These are phyloP conservation scores for Protomyces pachydermus DNA, from an alignment of 1,139 yeast genomes.

Conservation along the genomic window DNA sequence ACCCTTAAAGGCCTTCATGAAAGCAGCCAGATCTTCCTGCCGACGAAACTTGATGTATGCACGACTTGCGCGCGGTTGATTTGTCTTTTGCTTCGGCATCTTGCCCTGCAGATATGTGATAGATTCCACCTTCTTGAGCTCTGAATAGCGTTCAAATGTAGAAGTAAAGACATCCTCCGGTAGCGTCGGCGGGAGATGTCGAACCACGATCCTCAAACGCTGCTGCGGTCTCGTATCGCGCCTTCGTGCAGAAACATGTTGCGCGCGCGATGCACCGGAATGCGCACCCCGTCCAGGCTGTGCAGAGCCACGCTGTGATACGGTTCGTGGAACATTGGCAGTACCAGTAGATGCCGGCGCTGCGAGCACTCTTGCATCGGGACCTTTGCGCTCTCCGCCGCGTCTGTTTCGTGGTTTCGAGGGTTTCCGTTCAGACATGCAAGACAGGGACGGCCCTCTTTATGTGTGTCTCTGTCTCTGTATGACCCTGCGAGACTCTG, in stretches of 20 bases:
- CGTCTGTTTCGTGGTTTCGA: not conserved
- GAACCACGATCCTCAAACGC: slow-evolving; percentile 31
- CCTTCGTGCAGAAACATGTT: not conserved
- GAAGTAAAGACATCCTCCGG: slow-evolving; percentile 29
- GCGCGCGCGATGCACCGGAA: not conserved
- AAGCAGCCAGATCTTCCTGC: slow-evolving; percentile 27
- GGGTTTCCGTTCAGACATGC: not conserved
- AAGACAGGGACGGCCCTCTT: not conserved
- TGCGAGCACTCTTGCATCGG: not conserved
- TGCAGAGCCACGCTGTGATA: no score
- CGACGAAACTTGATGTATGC: slow-evolving; percentile 32
- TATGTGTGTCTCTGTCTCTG: no score
- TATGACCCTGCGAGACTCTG: no score
- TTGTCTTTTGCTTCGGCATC: slow-evolving; percentile 28
- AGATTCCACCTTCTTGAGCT: slow-evolving; percentile 30
- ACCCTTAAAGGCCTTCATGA: slow-evolving; percentile 30
- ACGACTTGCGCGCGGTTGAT: slow-evolving; percentile 30
- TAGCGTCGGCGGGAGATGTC: slow-evolving; percentile 31
- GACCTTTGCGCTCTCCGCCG: not conserved
- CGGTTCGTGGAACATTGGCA: no score
- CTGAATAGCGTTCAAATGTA: slow-evolving; percentile 20
- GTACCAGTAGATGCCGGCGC: no score
- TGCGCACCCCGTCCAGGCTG: no score
- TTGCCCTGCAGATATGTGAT: slow-evolving; percentile 31
- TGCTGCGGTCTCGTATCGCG: not conserved